Evolutionary conservation across 1,139 yeast species (phyloP).

Genomic region (Blastobotrys serpentis): DNA sequence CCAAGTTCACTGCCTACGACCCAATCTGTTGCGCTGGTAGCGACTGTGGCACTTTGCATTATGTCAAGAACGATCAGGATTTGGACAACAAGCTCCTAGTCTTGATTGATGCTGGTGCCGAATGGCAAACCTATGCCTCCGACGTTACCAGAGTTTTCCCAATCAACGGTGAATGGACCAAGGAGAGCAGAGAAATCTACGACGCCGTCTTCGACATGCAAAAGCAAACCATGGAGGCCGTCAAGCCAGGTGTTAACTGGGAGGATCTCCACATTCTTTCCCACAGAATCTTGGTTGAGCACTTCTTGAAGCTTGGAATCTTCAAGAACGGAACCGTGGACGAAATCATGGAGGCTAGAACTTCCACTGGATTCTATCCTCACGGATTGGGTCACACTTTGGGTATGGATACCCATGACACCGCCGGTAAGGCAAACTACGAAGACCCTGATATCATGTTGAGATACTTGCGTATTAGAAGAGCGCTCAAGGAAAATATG

Average conservation of each 20-base stretch:
- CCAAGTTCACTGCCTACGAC: slow-evolving; percentile 83
- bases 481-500: slow-evolving; percentile 71
- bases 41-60: slow-evolving; percentile 87
- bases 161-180: slow-evolving; percentile 81
- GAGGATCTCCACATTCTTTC: slow-evolving; percentile 79
- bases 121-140: slow-evolving; percentile 88
- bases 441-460: slow-evolving; percentile 76
- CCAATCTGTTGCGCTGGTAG: slow-evolving; percentile 96
- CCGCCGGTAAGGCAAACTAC: slow-evolving; percentile 84
- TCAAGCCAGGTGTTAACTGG: slow-evolving; percentile 84
- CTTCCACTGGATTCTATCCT: slow-evolving; percentile 81
- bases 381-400: slow-evolving; percentile 93
- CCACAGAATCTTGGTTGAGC: slow-evolving; percentile 71
- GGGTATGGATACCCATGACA: slow-evolving; percentile 96
- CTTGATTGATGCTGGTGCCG: slow-evolving; percentile 95
- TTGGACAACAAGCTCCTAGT: slow-evolving; percentile 59
- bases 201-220: slow-evolving; percentile 86
- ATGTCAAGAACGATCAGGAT: slow-evolving; percentile 76
- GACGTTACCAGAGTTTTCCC: slow-evolving; percentile 98
- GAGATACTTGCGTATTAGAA: slow-evolving; percentile 74
- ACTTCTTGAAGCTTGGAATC: slow-evolving; percentile 71
- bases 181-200: slow-evolving; percentile 81
- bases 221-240: slow-evolving; percentile 57
- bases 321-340: slow-evolving; percentile 64
- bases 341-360: slow-evolving; percentile 66